These are phyloP conservation scores for Xylaria arbuscula DNA, from an alignment of 2,329 filamentous ascomycete genomes.

Conservation along the genomic window DNA sequence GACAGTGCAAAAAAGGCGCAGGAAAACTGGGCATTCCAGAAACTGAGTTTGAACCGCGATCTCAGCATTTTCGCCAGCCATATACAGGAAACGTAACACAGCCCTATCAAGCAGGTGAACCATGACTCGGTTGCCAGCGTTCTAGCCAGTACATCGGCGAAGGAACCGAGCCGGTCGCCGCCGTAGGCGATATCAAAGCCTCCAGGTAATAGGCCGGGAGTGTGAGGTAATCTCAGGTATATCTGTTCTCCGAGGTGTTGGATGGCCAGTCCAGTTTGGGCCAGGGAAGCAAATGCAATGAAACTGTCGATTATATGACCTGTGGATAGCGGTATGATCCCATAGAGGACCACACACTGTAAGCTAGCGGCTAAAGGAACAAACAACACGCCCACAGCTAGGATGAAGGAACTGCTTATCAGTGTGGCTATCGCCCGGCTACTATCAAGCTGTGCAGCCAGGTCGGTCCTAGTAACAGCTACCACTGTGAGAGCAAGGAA, in stretches of 20 bases:
- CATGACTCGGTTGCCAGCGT: no score
- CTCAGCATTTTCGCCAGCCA: no score
- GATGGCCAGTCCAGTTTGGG: neutral
- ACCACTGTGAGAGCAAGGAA: neutral
- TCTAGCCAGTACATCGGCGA: neutral
- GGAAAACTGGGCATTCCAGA: neutral
- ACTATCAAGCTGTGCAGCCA: neutral
- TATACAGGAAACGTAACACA: no score
- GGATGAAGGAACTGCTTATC: neutral
- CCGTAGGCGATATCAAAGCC: no score
- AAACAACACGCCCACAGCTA: neutral
- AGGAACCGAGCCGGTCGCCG: no score
- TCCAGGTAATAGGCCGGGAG: neutral
- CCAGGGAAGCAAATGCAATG: neutral
- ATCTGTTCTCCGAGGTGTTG: slow-evolving; percentile 4
- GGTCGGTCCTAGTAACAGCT: neutral
- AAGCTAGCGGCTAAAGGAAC: no score
- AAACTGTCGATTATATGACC: neutral
- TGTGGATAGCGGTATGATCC: neutral
- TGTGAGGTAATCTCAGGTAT: neutral
- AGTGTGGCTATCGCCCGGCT: neutral
- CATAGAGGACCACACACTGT: neutral
- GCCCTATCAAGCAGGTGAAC: no score
- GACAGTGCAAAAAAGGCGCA: neutral
- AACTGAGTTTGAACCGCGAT: neutral